Evolutionary conservation across 352 stramenopile genomes (phyloP).

Genomic region (Phytopythium ostracodes): DNA sequence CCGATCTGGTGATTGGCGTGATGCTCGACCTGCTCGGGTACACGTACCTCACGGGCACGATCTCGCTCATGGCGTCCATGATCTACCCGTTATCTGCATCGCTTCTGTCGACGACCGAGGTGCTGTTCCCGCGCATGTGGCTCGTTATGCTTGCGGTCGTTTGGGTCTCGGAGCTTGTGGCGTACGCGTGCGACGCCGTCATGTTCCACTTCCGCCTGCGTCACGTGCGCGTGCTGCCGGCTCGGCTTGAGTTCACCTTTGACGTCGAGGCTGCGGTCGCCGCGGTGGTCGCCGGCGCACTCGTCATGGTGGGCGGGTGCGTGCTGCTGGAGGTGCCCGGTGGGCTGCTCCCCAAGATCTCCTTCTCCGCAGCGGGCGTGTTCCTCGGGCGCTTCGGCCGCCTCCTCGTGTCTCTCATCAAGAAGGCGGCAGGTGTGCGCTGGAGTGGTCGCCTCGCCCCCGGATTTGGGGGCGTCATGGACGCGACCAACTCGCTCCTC

Average conservation of each 20-base stretch:
- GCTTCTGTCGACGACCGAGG: slow-evolving; percentile 47
- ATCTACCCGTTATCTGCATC: slow-evolving; percentile 33
- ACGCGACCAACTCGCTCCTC: slow-evolving; percentile 94
- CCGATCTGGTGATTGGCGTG: slow-evolving; percentile 29
- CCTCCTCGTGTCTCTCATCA: slow-evolving; percentile 95
- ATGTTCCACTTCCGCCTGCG: slow-evolving; percentile 50
- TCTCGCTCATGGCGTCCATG: slow-evolving; percentile 50
- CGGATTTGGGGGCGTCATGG: slow-evolving; percentile 93
- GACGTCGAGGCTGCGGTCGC: slow-evolving; percentile 42
- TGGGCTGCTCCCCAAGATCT: slow-evolving; percentile 63
- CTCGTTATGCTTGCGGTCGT: slow-evolving; percentile 71
- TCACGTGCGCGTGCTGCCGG: slow-evolving; percentile 37
- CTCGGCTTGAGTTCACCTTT: slow-evolving; percentile 36
- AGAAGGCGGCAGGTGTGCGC: slow-evolving; percentile 93
- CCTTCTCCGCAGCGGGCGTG: slow-evolving; percentile 87
- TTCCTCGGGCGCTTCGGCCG: slow-evolving; percentile 93
- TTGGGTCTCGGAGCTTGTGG: slow-evolving; percentile 89
- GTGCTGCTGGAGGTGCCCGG: slow-evolving; percentile 70
- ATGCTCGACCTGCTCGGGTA: slow-evolving; percentile 61
- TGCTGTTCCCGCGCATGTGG: slow-evolving; percentile 52
- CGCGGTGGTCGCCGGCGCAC: slow-evolving; percentile 29
- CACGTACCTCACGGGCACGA: slow-evolving; percentile 58
- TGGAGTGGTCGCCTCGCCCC: slow-evolving; percentile 94
- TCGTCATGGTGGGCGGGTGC: slow-evolving; percentile 75
- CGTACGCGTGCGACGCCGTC: slow-evolving; percentile 77